Conservation (phyloP, 2,329 filamentous ascomycete genomes). For the Byssothecium circinans region DNA sequence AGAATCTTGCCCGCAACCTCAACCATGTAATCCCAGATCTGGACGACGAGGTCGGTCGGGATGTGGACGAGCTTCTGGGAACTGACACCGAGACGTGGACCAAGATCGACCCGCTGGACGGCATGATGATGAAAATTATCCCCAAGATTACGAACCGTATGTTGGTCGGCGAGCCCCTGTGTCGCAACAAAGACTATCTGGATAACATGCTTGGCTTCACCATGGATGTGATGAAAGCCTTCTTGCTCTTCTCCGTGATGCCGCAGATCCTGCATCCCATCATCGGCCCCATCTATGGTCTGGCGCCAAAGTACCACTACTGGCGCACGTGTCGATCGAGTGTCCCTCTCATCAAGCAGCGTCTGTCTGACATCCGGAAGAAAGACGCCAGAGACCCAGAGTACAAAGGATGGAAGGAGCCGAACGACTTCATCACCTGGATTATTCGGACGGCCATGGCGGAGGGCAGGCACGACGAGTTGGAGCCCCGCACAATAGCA, state of each 20-base stretch:
- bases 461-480: conserved; percentile 49
- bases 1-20: conserved; percentile 45
- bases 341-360: conserved; percentile 54
- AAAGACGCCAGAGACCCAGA: conserved; percentile 47
- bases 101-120: conserved; percentile 19
- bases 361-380: conserved; percentile 51
- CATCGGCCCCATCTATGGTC: conserved; percentile 49
- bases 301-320: conserved; percentile 54
- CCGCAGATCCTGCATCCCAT: conserved; percentile 55
- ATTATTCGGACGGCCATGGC: conserved; percentile 54
- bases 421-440: conserved; percentile 63
- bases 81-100: background rate
- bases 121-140: conserved; percentile 43
- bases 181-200: conserved; percentile 52
- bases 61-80: conserved; percentile 34
- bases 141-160: conserved; percentile 49
- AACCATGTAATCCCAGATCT: conserved; percentile 43
- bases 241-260: conserved; percentile 48
- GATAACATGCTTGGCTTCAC: conserved; percentile 55
- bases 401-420: conserved; percentile 47
- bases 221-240: conserved; percentile 47
- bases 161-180: conserved; percentile 50
- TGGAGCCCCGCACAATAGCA: conserved; percentile 53
- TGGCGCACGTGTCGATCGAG: conserved; percentile 47
- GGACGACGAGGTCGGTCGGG: conserved; percentile 41